Base-by-base conservation (phyloP, 164 flowering plant genomes). In the Liriodendron chinense region DNA sequence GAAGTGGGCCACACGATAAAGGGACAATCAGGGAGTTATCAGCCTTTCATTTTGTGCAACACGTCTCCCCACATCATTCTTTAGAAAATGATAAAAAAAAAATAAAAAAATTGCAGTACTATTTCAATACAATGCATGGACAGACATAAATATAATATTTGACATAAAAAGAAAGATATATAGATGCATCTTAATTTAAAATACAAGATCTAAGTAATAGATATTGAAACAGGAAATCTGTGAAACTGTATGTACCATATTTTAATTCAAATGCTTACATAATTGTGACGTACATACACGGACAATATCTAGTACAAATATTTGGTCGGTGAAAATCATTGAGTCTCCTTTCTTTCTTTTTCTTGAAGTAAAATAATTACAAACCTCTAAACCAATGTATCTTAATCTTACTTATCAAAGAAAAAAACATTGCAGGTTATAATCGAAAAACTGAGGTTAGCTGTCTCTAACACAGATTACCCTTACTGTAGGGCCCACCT, bases 271-370 rank as follows among this genome's bases (percentile, higher is more conserved):
- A 12, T 53, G 59, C 59, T 53, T 53, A 16, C 16, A 53, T 3
- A 2, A 53, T 53, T 53, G 59, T 10, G 16, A 53, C 2, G 59
- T 34, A 16, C 59, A 53, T 53, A 16, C 59, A 53, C 9, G 59
- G 2, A 65, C 24, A 66, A 22, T 28, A 72, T 62, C 74, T 21
- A 34, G n/a, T 26, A 18, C 48, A 62, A 72, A 59, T 62, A 62
- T 72, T 72, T 62, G 74, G 74, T 72, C 20, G 74, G 67, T 62
- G 65, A 56, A 43, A 62, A 53, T 53, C 59, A 53, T 53, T 10
- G 43, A 34, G 59, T 53, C 59, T 53, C 59, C 9, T 9, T 53
- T 53, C 8, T 53, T 53, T 53, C 5, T 28, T 34, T 34, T 34
- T 34, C n/a, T n/a, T n/a, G n/a, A n/a, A n/a, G n/a, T 53, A 16